Evolutionary conservation across 225 moss, liverwort and hornwort genomes (phyloP), one percentile per base, ranked within the genome.

Genomic region (Straminergon stramineum): DNA sequence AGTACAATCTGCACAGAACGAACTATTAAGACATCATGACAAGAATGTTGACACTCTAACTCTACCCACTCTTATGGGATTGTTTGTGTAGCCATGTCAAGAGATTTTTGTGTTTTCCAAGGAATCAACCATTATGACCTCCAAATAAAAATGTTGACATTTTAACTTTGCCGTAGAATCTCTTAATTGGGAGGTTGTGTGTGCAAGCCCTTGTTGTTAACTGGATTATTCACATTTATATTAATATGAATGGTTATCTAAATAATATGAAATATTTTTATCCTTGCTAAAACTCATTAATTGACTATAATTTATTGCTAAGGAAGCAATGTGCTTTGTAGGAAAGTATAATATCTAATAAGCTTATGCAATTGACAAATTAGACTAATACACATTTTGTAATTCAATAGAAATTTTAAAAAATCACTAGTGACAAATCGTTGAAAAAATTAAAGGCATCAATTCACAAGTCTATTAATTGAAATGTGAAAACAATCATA

Each of bases 1-100:
- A 28, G 10, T 2, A 45, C 0, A 0, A 0, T 24, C 4, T 2
- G 8, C 18, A 26, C 3, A 2, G 1, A 17, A 0, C 0, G 13
- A 45, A 17, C 6, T 10, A 74, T 17, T 45, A 28, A 74, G 6
- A 30, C 30, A 0, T 45, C 10, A 45, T 45, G 6, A 17, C 0
- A 17, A 0, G n/a, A 28, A 45, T 45, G 13, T 45, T 45, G 74
- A n/a, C 48, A 45, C 2, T 73, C 10, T 10, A 43, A 16, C 2
- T 43, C 0, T 43, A 3, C 3, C 2, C 0, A 4, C 6, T 68
- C 7, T 68, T 22, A n/a, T 21, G 5, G 5, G 2, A 34, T 48
- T 48, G 48, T 9, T 48, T 48, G 48, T 48, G 48, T 48, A 48
- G 48, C 9, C 52, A 52, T 52, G 52, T 14, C 5, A 64, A 8